A percentile compares a stretch with the other conserved stretches of the same genome.
Evolutionary conservation across 2,329 filamentous ascomycete genomes (phyloP).

Genomic region (Phaeosphaeria sp.): DNA sequence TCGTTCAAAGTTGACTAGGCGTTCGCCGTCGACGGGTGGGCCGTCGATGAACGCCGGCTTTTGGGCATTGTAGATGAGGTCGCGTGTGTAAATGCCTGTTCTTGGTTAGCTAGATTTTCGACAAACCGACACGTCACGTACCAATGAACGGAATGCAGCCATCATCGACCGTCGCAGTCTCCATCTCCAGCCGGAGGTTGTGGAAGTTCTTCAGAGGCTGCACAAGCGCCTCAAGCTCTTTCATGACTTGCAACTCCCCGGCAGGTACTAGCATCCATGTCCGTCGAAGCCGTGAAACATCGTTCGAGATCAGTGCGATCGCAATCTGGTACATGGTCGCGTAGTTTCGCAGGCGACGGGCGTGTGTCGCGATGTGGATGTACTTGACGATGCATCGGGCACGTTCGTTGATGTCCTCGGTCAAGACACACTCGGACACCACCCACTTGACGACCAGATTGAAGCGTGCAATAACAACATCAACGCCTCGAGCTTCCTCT

Average conservation of each 20-base stretch:
- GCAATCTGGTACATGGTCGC: constrained; percentile 83
- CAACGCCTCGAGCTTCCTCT: constrained; percentile 75
- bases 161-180: constrained; percentile 67
- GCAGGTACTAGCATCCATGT: constrained; percentile 76
- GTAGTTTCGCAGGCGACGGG: constrained; percentile 79
- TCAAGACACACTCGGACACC: constrained; percentile 79
- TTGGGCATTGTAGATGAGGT: constrained; percentile 81
- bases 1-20: constrained; percentile 82
- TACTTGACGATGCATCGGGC: constrained; percentile 80
- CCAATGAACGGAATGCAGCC: constrained; percentile 87
- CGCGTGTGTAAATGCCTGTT: constrained; percentile 75
- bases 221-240: constrained; percentile 73
- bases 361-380: constrained; percentile 81
- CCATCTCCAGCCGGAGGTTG: constrained; percentile 80
- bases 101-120: constrained; percentile 13
- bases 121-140: constrained; percentile 49
- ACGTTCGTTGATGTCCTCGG: constrained; percentile 73
- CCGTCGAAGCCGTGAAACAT: constrained; percentile 69
- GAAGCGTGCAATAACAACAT: constrained; percentile 85
- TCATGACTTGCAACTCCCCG: constrained; percentile 70
- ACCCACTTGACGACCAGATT: constrained; percentile 90
- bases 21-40: constrained; percentile 64
- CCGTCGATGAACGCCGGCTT: constrained; percentile 76
- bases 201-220: constrained; percentile 81
- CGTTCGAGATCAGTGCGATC: constrained; percentile 76